A percentile compares a stretch with the other conserved stretches of the same genome.
These are phyloP conservation scores for Jaltomata sinuosa DNA, from an alignment of 257 asterid genomes.

Conservation along the genomic window DNA sequence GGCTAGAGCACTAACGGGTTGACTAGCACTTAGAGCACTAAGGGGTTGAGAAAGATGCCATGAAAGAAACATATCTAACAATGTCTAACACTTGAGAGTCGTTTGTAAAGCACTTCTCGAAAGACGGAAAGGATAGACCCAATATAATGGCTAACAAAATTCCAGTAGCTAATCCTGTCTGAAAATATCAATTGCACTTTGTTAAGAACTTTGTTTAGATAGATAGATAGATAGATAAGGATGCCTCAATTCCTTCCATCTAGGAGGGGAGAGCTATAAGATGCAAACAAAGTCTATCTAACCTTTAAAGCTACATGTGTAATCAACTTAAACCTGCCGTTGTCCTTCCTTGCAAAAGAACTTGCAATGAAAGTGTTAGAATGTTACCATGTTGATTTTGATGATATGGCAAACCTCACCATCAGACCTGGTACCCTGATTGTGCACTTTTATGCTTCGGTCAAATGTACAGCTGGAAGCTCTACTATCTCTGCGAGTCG, in stretches of 20 bases:
- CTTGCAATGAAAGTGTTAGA: too few relatives aligned
- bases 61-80: neutral
- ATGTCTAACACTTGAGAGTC: constrained; percentile 31
- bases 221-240: neutral
- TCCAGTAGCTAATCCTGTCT: constrained; percentile 33
- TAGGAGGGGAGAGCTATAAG: neutral
- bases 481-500: too few relatives aligned
- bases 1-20: constrained; percentile 34
- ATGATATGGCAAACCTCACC: too few relatives aligned
- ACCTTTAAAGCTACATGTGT: constrained; percentile 26
- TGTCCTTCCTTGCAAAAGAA: constrained; percentile 28
- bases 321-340: constrained; percentile 22
- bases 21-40: too few relatives aligned
- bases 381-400: too few relatives aligned
- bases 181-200: neutral
- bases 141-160: constrained; percentile 24
- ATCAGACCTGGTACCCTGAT: too few relatives aligned
- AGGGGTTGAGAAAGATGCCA: neutral
- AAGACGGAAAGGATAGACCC: constrained; percentile 25
- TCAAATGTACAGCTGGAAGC: too few relatives aligned
- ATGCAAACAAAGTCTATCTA: neutral
- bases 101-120: constrained; percentile 30
- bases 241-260: neutral
- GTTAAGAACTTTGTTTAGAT: neutral
- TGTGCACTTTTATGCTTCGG: too few relatives aligned